These are phyloP conservation scores for Talaromyces liani DNA, from an alignment of 495 filamentous ascomycete genomes.

Conservation along the genomic window DNA sequence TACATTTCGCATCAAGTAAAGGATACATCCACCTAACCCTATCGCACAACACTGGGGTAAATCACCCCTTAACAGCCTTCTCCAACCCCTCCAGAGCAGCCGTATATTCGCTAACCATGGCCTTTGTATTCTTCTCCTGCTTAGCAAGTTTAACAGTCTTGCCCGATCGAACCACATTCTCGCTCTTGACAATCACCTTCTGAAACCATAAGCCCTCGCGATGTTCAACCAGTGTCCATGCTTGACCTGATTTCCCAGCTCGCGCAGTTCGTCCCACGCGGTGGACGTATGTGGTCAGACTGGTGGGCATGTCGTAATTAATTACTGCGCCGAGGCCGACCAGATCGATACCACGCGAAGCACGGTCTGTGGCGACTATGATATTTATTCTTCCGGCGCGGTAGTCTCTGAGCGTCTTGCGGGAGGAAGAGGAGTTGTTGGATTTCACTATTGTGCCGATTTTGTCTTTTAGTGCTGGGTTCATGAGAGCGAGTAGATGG, in stretches of 20 bases:
- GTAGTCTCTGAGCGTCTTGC: conserved; percentile 58
- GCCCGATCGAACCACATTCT: conserved; percentile 34
- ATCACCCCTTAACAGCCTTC: conserved; percentile 26
- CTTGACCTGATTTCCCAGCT: conserved; percentile 66
- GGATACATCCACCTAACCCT: neutral
- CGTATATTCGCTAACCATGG: conserved; percentile 52
- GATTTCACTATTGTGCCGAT: conserved; percentile 71
- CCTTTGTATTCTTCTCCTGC: conserved; percentile 30
- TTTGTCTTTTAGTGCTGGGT: conserved; percentile 46
- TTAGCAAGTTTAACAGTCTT: conserved; percentile 39
- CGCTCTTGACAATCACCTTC: conserved; percentile 57
- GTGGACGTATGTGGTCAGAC: conserved; percentile 78
- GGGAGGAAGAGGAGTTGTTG: conserved; percentile 54
- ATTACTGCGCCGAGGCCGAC: conserved; percentile 72
- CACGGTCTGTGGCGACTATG: conserved; percentile 85
- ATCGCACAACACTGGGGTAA: neutral
- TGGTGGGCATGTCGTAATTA: conserved; percentile 88
- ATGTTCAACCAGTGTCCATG: conserved; percentile 75
- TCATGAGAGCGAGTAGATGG: conserved; percentile 63
- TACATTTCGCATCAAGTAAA: neutral
- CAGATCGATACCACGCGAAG: conserved; percentile 87
- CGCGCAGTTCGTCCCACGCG: conserved; percentile 87
- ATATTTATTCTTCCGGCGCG: conserved; percentile 55
- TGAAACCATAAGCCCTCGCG: conserved; percentile 82
- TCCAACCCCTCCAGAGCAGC: conserved; percentile 46